phyloP scores from a whole-genome alignment of 1,284 basidiomycete genomes.

The Vanrija sp. region DNA sequence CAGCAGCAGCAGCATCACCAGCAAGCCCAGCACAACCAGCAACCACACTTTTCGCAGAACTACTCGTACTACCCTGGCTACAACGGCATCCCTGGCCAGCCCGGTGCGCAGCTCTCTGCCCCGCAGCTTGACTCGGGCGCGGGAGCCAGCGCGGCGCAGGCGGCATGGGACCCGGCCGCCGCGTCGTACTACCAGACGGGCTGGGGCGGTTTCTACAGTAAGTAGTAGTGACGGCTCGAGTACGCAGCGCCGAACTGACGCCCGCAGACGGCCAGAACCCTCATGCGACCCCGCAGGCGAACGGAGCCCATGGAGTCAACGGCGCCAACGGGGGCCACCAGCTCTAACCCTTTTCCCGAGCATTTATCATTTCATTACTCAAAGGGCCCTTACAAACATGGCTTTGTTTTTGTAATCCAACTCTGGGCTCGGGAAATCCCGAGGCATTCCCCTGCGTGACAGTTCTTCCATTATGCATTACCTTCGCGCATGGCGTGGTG shows the following conservation, averaged over 20 bases:
- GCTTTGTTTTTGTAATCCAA: too few relatives aligned
- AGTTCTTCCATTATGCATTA: too few relatives aligned
- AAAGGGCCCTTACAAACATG: too few relatives aligned
- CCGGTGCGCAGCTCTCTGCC: constrained; percentile 22
- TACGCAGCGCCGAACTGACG: background rate
- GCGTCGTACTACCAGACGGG: constrained; percentile 40
- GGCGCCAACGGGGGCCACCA: too few relatives aligned
- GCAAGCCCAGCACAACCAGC: constrained; percentile 7
- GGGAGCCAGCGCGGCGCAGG: background rate
- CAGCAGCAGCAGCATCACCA: background rate
- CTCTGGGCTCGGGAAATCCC: too few relatives aligned
- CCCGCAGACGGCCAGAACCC: constrained; percentile 1
- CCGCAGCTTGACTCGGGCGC: constrained; percentile 2
- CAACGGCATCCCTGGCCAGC: constrained; percentile 39
- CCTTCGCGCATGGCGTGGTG: too few relatives aligned
- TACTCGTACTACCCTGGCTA: constrained; percentile 45
- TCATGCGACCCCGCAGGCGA: too few relatives aligned
- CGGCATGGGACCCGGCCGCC: constrained; percentile 37
- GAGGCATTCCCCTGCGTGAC: too few relatives aligned
- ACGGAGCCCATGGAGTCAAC: too few relatives aligned
- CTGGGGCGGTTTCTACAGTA: constrained; percentile 45
- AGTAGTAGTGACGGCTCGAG: constrained; percentile 5
- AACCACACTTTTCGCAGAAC: constrained; percentile 13
- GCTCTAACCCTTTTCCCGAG: too few relatives aligned
- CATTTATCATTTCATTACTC: too few relatives aligned